Evolutionary conservation across 192 early-diverging fungal genomes (phyloP).

Genomic region (Coemansia sp.): DNA sequence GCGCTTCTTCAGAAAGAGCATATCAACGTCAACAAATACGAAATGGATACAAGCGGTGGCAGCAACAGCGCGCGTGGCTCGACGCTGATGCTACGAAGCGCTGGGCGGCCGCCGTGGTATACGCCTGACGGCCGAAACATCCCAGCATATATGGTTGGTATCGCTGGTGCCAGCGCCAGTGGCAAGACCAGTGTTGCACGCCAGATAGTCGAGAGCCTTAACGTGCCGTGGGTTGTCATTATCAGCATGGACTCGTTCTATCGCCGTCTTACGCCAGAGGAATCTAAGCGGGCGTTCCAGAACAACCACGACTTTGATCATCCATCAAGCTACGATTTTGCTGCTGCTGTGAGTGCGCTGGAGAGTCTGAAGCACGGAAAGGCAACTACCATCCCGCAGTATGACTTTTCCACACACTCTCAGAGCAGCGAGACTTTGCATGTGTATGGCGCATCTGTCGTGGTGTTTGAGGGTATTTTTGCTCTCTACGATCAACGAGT

Average conservation of each 20-base stretch:
- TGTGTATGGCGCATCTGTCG: slow-evolving; percentile 91
- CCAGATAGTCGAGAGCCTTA: slow-evolving; percentile 69
- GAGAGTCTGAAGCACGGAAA: slow-evolving; percentile 76
- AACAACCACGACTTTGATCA: slow-evolving; percentile 93
- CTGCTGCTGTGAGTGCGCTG: slow-evolving; percentile 66
- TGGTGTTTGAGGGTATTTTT: slow-evolving; percentile 98
- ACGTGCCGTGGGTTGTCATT: slow-evolving; percentile 84
- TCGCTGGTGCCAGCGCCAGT: slow-evolving; percentile 82
- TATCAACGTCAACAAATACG: too few relatives aligned
- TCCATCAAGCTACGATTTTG: slow-evolving; percentile 87
- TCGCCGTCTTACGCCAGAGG: slow-evolving; percentile 75
- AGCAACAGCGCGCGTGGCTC: slow-evolving; percentile 14
- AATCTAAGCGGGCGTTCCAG: slow-evolving; percentile 59
- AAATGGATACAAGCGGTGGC: background rate
- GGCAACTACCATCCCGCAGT: slow-evolving; percentile 81
- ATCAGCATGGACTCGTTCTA: slow-evolving; percentile 98
- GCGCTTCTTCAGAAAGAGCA: background rate
- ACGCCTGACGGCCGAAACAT: slow-evolving; percentile 61
- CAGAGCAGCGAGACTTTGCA: slow-evolving; percentile 63
- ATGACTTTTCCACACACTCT: slow-evolving; percentile 87
- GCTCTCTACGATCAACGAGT: slow-evolving; percentile 85
- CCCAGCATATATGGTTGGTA: slow-evolving; percentile 68
- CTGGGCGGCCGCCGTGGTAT: slow-evolving; percentile 51
- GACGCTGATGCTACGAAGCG: slow-evolving; percentile 51
- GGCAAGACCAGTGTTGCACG: slow-evolving; percentile 81